A percentile compares a stretch with the other conserved stretches of the same genome.
Evolutionary conservation across 345 rosid genomes (phyloP).

Genomic region (Kandelia obovata): DNA sequence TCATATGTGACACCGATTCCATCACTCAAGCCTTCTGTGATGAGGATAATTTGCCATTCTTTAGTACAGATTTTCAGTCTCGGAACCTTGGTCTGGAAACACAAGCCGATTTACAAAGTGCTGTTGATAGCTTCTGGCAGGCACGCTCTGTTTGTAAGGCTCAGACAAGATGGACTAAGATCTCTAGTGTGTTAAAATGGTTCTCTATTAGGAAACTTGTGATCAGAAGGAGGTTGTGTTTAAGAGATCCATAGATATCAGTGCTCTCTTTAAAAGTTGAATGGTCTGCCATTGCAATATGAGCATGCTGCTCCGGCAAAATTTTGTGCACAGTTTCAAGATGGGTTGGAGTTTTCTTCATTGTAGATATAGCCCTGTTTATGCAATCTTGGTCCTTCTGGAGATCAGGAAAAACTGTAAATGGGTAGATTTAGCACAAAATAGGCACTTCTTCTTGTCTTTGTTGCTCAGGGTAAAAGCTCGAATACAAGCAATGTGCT

Average conservation of each 20-base stretch:
- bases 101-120: constrained; percentile 58
- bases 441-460: constrained; percentile 10
- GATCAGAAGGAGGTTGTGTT: constrained; percentile 32
- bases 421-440: constrained; percentile 17
- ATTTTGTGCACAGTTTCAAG: constrained; percentile 22
- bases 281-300: not conserved
- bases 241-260: constrained; percentile 35
- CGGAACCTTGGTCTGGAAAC: constrained; percentile 47
- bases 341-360: no score
- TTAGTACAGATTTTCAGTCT: constrained; percentile 39
- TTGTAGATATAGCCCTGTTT: not conserved
- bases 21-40: constrained; percentile 58
- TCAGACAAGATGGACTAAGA: constrained; percentile 82
- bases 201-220: constrained; percentile 55
- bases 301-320: constrained; percentile 18
- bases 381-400: constrained; percentile 8
- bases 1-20: constrained; percentile 51
- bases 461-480: constrained; percentile 13
- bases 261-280: constrained; percentile 4
- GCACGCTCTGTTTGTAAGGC: constrained; percentile 50
- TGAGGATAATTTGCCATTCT: constrained; percentile 61
- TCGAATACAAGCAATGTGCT: constrained; percentile 3
- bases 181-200: constrained; percentile 79
- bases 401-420: constrained; percentile 13
- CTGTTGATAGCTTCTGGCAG: constrained; percentile 52